These are phyloP conservation scores for Hymenoscyphus occultus DNA, from an alignment of 2,329 filamentous ascomycete species.

Conservation along the genomic window DNA sequence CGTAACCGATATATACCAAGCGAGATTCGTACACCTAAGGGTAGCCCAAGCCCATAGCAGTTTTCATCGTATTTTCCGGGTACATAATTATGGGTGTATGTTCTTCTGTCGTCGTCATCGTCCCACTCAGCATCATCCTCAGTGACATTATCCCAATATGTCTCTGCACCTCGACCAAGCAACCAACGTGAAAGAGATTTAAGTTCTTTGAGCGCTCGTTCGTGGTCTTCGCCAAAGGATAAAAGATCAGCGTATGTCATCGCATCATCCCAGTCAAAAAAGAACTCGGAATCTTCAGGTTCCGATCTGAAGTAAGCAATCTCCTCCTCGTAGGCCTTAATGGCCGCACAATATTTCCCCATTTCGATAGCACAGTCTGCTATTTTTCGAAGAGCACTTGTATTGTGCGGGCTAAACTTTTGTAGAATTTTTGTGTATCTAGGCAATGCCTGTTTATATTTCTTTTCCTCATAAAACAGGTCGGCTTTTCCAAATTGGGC, in stretches of 20 bases:
- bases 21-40: conserved; percentile 78
- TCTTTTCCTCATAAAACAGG: conserved; percentile 54
- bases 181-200: conserved; percentile 79
- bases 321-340: conserved; percentile 35
- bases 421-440: conserved; percentile 56
- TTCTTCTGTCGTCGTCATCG: conserved; percentile 64
- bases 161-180: conserved; percentile 69
- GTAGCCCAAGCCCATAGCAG: conserved; percentile 70
- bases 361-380: conserved; percentile 38
- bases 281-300: conserved; percentile 13
- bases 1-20: conserved; percentile 80
- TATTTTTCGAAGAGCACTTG: conserved; percentile 35
- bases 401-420: conserved; percentile 46
- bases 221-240: conserved; percentile 59
- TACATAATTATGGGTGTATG: conserved; percentile 58
- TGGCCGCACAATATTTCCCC: conserved; percentile 34
- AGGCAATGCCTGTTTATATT: conserved; percentile 50
- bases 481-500: conserved; percentile 59
- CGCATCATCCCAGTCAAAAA: conserved; percentile 69
- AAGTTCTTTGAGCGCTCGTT: conserved; percentile 65
- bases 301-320: conserved; percentile 32
- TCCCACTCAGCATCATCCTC: conserved; percentile 92
- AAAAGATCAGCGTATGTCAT: conserved; percentile 84
- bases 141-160: conserved; percentile 70
- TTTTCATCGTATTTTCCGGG: conserved; percentile 50